Evolutionary conservation across 805 yeast species (phyloP).

Genomic region (Naumovozyma baii): DNA sequence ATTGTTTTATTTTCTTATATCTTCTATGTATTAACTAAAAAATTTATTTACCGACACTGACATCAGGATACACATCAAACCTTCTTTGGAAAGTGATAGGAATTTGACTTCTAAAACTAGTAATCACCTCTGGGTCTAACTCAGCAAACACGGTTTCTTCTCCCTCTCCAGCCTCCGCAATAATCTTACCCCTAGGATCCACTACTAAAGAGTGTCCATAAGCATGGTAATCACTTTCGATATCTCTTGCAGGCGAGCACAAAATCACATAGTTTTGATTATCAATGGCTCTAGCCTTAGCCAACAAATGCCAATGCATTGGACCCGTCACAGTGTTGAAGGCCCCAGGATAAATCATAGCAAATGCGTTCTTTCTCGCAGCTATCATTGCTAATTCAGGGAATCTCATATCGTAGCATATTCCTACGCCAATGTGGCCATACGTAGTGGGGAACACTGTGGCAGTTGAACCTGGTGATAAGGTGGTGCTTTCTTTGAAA

Average conservation of each 20-base stretch:
- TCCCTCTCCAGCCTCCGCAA: constrained; percentile 67
- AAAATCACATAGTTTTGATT: constrained; percentile 63
- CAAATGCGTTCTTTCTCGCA: constrained; percentile 59
- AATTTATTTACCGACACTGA: constrained; percentile 11
- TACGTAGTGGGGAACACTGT: constrained; percentile 41
- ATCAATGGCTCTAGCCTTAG: constrained; percentile 65
- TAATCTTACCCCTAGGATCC: constrained; percentile 50
- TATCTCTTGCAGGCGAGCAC: constrained; percentile 84
- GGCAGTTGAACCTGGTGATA: constrained; percentile 73
- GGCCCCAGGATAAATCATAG: constrained; percentile 77
- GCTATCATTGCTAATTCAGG: constrained; percentile 68
- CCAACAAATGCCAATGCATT: constrained; percentile 70
- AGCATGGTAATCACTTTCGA: constrained; percentile 47
- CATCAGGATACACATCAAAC: constrained; percentile 43
- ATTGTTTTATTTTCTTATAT: background rate
- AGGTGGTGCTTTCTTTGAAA: constrained; percentile 68
- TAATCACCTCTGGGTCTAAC: constrained; percentile 52
- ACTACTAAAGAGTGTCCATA: constrained; percentile 60
- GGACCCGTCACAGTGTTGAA: constrained; percentile 82
- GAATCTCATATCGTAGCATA: constrained; percentile 72
- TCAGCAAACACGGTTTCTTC: constrained; percentile 72
- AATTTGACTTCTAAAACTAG: constrained; percentile 50
- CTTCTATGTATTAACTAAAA: background rate
- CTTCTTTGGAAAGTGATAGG: constrained; percentile 66
- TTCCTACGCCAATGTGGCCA: constrained; percentile 62